Evolutionary conservation across 129 eudicot species (phyloP), one percentile per base, ranked within the genome.

Genomic region (Flaveria linearis): DNA sequence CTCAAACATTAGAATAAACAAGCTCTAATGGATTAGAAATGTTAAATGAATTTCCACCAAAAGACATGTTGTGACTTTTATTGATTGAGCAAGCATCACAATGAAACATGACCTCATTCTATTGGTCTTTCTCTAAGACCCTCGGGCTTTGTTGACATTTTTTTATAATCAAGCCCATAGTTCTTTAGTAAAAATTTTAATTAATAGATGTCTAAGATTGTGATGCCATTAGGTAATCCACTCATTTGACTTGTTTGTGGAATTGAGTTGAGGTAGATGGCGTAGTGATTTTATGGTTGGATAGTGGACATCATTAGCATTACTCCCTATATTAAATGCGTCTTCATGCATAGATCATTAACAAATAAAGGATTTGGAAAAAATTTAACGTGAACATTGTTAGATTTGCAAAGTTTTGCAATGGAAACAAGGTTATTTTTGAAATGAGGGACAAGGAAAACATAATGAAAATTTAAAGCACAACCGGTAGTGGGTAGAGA

Each of bases 371-470:
- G 68, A 62, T 3, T 12, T 14, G 45, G 18, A 8, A 62, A 62
- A 14, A 62, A 39, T 62, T 28, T 4, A 18, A 26, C n/a, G 14
- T 5, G 7, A 39, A 62, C 1, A 26, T 25, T 25, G 26, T 25
- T 25, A 25, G 26, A 25, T 25, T 25, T 25, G 26, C 26, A 25
- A 25, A 25, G 68, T 13, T 26, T 62, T 11, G 68, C 9, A 4
- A 62, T 18, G 9, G 18, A 62, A n/a, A 62, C 8, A 26, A 62
- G 68, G 7, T 62, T 28, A 26, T 28, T 62, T 13, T 22, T 42
- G 14, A 62, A 30, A 13, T 62, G 68, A 62, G 68, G 68, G 28
- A 62, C 45, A 62, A 62, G 18, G 8, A 62, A 30, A 30, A 62
- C 43, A 62, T 62, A 28, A 10, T 63, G 12, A 2, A 63, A 26